Conservation (phyloP, 257 asterid species). For the Thymus quinquecostatus region DNA sequence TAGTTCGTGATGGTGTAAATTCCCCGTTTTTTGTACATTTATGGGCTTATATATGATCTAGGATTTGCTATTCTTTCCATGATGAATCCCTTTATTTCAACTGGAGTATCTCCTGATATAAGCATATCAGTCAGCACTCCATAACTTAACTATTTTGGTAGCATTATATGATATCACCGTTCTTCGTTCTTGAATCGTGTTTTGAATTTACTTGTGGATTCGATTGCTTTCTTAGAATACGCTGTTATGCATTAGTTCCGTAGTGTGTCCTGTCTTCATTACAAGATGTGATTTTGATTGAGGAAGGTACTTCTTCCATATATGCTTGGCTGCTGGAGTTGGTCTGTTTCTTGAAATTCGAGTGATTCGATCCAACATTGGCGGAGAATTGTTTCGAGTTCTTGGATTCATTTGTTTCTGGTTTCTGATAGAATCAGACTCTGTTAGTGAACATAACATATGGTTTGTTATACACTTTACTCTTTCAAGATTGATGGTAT, state of each 20-base stretch:
- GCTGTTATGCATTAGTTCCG: neutral
- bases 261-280: neutral
- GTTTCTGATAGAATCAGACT: too few species aligned
- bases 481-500: too few species aligned
- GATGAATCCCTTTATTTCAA: neutral
- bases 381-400: neutral
- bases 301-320: neutral
- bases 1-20: neutral
- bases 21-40: conserved; percentile 17
- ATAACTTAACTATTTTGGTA: neutral
- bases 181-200: neutral
- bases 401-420: neutral
- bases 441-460: too few species aligned
- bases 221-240: neutral
- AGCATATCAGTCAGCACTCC: neutral
- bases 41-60: neutral
- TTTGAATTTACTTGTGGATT: neutral
- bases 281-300: neutral
- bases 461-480: too few species aligned
- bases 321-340: neutral
- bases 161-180: neutral
- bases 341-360: neutral
- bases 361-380: neutral
- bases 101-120: neutral
- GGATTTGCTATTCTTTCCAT: neutral